A percentile compares a stretch with the other conserved stretches of the same genome.
Conservation (phyloP, 2,329 filamentous ascomycete species). For the Penicillium sp. region DNA sequence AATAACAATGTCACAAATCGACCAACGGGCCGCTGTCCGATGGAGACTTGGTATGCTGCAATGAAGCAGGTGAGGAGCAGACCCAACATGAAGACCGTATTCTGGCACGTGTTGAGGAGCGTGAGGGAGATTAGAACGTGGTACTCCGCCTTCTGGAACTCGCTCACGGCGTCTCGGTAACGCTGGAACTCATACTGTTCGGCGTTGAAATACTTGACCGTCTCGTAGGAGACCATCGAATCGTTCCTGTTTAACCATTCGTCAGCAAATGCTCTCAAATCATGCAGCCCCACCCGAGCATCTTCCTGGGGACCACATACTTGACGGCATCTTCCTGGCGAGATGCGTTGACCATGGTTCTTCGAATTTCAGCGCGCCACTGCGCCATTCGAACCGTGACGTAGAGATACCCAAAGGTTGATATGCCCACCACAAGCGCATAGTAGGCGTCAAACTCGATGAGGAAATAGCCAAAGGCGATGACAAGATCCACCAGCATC, state of each 20-base stretch:
- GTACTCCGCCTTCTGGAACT: constrained; percentile 69
- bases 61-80: constrained; percentile 66
- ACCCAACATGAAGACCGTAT: constrained; percentile 71
- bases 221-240: constrained; percentile 97
- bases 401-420: constrained; percentile 94
- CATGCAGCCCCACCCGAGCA: too few relatives aligned
- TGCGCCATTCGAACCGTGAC: constrained; percentile 94
- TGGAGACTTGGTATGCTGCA: constrained; percentile 69
- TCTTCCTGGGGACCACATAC: constrained; percentile 36
- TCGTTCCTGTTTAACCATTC: constrained; percentile 58
- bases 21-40: constrained; percentile 58
- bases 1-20: constrained; percentile 68
- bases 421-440: constrained; percentile 78
- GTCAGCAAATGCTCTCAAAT: too few relatives aligned
- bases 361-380: constrained; percentile 81
- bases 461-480: constrained; percentile 78
- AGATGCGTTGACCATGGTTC: constrained; percentile 91
- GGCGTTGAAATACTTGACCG: constrained; percentile 85
- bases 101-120: constrained; percentile 75
- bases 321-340: constrained; percentile 95
- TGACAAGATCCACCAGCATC: constrained; percentile 82
- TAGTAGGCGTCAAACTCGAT: constrained; percentile 80
- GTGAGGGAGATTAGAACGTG: constrained; percentile 71
- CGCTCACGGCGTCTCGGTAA: constrained; percentile 63
- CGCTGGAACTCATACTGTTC: constrained; percentile 72